Evolutionary conservation across 805 yeast species (phyloP).

Genomic region (Clavispora phyllophila): DNA sequence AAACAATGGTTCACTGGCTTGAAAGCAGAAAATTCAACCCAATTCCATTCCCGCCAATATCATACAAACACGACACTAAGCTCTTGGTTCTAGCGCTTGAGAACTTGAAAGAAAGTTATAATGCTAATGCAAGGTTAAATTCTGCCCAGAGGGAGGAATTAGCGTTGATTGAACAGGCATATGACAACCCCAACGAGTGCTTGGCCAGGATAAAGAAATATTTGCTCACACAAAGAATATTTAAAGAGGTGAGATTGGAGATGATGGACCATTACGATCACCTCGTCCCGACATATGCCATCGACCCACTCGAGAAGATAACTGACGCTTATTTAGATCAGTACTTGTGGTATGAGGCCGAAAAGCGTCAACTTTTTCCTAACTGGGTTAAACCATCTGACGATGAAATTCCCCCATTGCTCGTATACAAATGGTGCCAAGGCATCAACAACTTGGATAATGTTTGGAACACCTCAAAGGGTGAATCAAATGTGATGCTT

Average conservation of each 20-base stretch:
- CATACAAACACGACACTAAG: slow-evolving; percentile 91
- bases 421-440: slow-evolving; percentile 92
- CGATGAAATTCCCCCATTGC: slow-evolving; percentile 84
- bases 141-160: slow-evolving; percentile 88
- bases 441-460: slow-evolving; percentile 74
- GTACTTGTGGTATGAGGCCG: slow-evolving; percentile 94
- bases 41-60: slow-evolving; percentile 88
- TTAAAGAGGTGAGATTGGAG: slow-evolving; percentile 80
- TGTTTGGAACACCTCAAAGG: slow-evolving; percentile 75
- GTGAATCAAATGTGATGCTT: slow-evolving; percentile 79
- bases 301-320: slow-evolving; percentile 91
- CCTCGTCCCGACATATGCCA: slow-evolving; percentile 76
- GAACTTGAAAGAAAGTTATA: slow-evolving; percentile 72
- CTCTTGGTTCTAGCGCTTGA: slow-evolving; percentile 85
- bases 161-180: slow-evolving; percentile 91
- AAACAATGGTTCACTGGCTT: slow-evolving; percentile 87
- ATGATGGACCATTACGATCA: slow-evolving; percentile 90
- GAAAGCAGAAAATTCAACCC: slow-evolving; percentile 79
- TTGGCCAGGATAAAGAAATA: slow-evolving; percentile 78
- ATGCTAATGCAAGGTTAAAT: slow-evolving; percentile 63
- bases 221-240: slow-evolving; percentile 81
- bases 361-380: slow-evolving; percentile 81
- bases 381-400: slow-evolving; percentile 96
- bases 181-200: slow-evolving; percentile 94
- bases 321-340: slow-evolving; percentile 96